Base-by-base conservation (phyloP, 352 stramenopile genomes). In the Albugo candida region DNA sequence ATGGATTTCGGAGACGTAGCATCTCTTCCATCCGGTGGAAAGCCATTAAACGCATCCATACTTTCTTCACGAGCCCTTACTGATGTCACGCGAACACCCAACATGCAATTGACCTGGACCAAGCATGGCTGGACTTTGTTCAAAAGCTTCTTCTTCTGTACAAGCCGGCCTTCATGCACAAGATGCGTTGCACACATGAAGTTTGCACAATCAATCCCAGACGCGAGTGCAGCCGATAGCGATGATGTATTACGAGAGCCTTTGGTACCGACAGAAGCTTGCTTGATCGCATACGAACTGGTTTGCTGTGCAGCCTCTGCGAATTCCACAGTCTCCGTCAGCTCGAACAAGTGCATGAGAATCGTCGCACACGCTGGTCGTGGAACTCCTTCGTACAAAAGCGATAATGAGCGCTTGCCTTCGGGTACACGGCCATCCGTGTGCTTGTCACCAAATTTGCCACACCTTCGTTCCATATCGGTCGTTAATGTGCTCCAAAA, bases 21-120 rank as follows among this genome's bases (percentile, higher is more conserved):
- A 31, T 31, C 24, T 8, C 24, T 31, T 8, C 8, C 24, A 8
- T 31, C 24, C 38, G 38, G 38, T 43, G 38, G 38, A 24, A 43
- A 59, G 38, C 65, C 50, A 4, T 51, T 60, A 3, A 49, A 21
- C 16, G 53, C 58, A 13, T 58, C 54, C 44, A 54, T 60, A 17
- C 31, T 18, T 18, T 71, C 64, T 27, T 69, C 59, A 24, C 70
- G 70, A 31, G 24, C 24, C 24, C 24, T 31, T 13, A 82, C 41
- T 38, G 61, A 66, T 36, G 74, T 83, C 49, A 88, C 71, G 11
- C 67, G 71, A 10, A 91, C 57, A 11, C 78, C 78, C 72, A 91
- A 81, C 78, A 91, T 91, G 51, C 78, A 91, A 51, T 91, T 91
- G 35, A 85, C 55, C 51, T 67, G 81, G 36, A 86, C 59, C 24